A percentile compares a stretch with the other conserved stretches of the same genome.
Conservation (phyloP, 495 filamentous ascomycete genomes). For the Usnea hakonensis region DNA sequence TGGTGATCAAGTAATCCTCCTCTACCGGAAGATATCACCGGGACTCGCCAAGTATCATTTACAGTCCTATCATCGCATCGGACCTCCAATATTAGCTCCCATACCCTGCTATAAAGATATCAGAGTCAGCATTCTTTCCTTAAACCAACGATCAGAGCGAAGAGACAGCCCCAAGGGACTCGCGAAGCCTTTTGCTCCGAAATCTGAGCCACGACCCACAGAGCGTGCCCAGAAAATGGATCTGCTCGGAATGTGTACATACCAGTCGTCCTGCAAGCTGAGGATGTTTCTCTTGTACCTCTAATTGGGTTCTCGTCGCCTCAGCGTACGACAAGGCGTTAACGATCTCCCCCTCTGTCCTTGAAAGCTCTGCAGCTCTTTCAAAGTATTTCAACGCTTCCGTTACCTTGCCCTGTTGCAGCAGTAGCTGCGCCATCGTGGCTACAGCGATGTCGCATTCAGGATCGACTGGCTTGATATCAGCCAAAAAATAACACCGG, state of each 20-base stretch:
- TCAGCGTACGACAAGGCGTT: constrained; percentile 97
- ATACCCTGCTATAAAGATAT: constrained; percentile 47
- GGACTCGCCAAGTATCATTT: not conserved
- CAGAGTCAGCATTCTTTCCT: not conserved
- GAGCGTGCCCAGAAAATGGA: not conserved
- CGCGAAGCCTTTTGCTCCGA: not conserved
- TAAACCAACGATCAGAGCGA: not conserved
- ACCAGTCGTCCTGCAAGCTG: constrained; percentile 71
- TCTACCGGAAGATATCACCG: not conserved
- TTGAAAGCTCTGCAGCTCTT: constrained; percentile 86
- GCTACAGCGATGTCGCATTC: constrained; percentile 99
- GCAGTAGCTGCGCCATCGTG: constrained; percentile 96
- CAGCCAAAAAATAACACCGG: constrained; percentile 6
- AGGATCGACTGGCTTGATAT: constrained; percentile 68
- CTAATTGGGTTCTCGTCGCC: constrained; percentile 90
- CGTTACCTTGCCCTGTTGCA: constrained; percentile 95
- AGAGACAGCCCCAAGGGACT: not conserved
- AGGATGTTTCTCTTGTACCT: constrained; percentile 98
- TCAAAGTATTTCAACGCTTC: constrained; percentile 97
- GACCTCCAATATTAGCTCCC: constrained; percentile 42
- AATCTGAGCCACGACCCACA: not conserved
- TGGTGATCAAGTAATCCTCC: not conserved
- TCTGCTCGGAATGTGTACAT: not conserved
- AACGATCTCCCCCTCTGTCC: constrained; percentile 90
- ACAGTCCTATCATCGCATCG: constrained; percentile 15